These are phyloP conservation scores for Apiospora hydei DNA, from an alignment of 2,329 filamentous ascomycete species.

Conservation along the genomic window DNA sequence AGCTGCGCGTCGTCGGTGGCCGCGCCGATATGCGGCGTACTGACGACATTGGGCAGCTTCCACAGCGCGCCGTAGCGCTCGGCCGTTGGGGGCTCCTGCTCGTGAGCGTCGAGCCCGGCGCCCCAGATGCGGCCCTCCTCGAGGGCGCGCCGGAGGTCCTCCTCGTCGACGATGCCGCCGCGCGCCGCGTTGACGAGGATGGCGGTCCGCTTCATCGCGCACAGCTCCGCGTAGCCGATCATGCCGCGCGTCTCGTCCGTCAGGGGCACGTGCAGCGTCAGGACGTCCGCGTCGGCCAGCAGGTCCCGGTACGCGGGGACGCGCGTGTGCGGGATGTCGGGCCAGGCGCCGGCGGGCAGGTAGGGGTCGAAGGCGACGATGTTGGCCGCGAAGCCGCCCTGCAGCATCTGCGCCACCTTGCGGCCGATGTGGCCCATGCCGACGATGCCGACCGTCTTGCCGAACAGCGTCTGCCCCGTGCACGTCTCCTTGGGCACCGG, in stretches of 20 bases:
- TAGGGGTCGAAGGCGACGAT: slow-evolving; percentile 48
- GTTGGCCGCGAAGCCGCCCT: slow-evolving; percentile 68
- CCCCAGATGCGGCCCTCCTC: slow-evolving; percentile 46
- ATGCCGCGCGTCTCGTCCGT: slow-evolving; percentile 42
- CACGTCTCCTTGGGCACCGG: slow-evolving; percentile 49
- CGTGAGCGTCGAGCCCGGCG: slow-evolving; percentile 49
- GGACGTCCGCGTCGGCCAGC: slow-evolving; percentile 41
- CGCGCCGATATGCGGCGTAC: slow-evolving; percentile 55
- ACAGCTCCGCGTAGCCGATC: slow-evolving; percentile 42
- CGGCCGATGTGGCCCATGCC: slow-evolving; percentile 75
- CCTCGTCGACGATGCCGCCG: slow-evolving; percentile 50
- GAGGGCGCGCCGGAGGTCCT: slow-evolving; percentile 42
- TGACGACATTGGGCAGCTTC: slow-evolving; percentile 44
- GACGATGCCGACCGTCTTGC: slow-evolving; percentile 70
- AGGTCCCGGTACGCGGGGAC: slow-evolving; percentile 43
- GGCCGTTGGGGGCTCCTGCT: slow-evolving; percentile 47
- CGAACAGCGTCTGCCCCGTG: slow-evolving; percentile 68
- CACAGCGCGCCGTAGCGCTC: slow-evolving; percentile 45
- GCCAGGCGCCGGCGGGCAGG: slow-evolving; percentile 42
- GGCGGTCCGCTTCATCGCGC: slow-evolving; percentile 46
- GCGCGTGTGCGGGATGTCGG: slow-evolving; percentile 42
- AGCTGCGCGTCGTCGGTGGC: slow-evolving; percentile 46
- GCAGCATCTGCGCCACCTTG: slow-evolving; percentile 67
- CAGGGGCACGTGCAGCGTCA: slow-evolving; percentile 48
- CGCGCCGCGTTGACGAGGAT: slow-evolving; percentile 50